A percentile compares a stretch with the other conserved stretches of the same genome.
These are phyloP conservation scores for Solanum phureja DNA, from an alignment of 257 asterid genomes.

Conservation along the genomic window DNA sequence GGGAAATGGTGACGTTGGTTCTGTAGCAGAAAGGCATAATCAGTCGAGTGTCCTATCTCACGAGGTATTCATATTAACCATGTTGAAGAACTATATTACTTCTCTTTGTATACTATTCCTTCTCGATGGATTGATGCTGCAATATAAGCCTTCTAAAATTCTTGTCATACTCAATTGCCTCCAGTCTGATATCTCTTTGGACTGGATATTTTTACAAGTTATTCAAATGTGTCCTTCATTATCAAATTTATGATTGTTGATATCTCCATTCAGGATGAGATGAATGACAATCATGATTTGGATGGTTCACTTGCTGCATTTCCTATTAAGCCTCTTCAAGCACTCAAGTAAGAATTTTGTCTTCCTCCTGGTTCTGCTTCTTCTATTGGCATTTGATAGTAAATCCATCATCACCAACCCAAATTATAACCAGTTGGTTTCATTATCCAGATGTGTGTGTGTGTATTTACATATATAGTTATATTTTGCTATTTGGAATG, in stretches of 20 bases:
- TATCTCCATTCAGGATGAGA: slow-evolving; percentile 41
- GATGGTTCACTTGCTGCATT: slow-evolving; percentile 75
- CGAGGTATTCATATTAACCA: slow-evolving; percentile 31
- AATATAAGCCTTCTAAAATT: not conserved
- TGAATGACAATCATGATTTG: slow-evolving; percentile 51
- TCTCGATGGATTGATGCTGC: not conserved
- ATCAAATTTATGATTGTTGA: not conserved
- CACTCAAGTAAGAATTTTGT: slow-evolving; percentile 57
- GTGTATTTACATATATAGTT: not conserved
- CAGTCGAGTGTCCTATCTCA: slow-evolving; percentile 28
- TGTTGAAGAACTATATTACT: not conserved
- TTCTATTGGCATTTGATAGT: not conserved
- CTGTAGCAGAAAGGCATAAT: slow-evolving; percentile 32
- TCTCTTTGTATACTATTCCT: not conserved
- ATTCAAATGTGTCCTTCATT: not conserved
- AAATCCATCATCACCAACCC: not conserved
- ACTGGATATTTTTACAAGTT: not conserved
- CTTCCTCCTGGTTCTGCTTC: not conserved
- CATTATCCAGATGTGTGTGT: not conserved
- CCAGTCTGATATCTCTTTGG: slow-evolving; percentile 1
- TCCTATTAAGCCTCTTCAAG: slow-evolving; percentile 89
- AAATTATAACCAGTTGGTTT: not conserved
- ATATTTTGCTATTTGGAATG: not conserved
- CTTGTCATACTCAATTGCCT: not conserved
- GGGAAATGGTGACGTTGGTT: slow-evolving; percentile 30